Conservation (phyloP, 495 filamentous ascomycete species). For the Talaromyces wortmannii region DNA sequence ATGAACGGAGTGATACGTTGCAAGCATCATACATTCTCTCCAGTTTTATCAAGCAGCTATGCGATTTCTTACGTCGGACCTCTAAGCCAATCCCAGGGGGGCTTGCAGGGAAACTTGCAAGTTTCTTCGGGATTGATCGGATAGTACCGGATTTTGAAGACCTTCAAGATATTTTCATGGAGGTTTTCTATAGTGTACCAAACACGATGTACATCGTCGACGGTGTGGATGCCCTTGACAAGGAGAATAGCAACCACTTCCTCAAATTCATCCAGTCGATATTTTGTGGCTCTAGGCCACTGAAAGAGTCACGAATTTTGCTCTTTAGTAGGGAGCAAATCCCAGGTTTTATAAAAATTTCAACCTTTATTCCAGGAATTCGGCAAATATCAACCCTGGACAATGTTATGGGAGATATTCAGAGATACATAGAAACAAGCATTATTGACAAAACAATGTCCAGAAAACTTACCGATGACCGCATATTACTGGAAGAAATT, state of each 20-base stretch:
- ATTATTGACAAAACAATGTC: slow-evolving; percentile 12
- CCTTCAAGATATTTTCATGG: slow-evolving; percentile 10
- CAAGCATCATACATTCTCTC: slow-evolving; percentile 5
- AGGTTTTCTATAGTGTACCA: slow-evolving; percentile 6
- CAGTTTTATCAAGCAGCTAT: slow-evolving; percentile 13
- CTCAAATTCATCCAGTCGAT: slow-evolving; percentile 1
- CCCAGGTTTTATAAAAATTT: slow-evolving; percentile 13
- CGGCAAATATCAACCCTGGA: slow-evolving; percentile 13
- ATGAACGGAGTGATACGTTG: background rate
- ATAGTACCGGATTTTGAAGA: slow-evolving; percentile 12
- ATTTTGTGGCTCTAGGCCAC: background rate
- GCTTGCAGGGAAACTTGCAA: background rate
- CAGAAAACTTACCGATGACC: slow-evolving; percentile 12
- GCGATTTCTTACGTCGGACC: background rate
- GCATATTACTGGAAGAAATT: slow-evolving; percentile 7
- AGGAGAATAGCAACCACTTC: slow-evolving; percentile 2
- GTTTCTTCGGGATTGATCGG: slow-evolving; percentile 8
- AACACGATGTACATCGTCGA: slow-evolving; percentile 11
- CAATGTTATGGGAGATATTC: slow-evolving; percentile 15
- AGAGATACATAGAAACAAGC: slow-evolving; percentile 13
- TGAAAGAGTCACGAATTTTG: slow-evolving; percentile 6
- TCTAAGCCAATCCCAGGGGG: background rate
- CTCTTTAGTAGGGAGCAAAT: slow-evolving; percentile 15
- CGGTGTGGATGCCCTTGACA: slow-evolving; percentile 9
- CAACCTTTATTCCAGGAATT: slow-evolving; percentile 9